Evolutionary conservation across 2,329 filamentous ascomycete genomes (phyloP).

Genomic region (Aureobasidium sp.): DNA sequence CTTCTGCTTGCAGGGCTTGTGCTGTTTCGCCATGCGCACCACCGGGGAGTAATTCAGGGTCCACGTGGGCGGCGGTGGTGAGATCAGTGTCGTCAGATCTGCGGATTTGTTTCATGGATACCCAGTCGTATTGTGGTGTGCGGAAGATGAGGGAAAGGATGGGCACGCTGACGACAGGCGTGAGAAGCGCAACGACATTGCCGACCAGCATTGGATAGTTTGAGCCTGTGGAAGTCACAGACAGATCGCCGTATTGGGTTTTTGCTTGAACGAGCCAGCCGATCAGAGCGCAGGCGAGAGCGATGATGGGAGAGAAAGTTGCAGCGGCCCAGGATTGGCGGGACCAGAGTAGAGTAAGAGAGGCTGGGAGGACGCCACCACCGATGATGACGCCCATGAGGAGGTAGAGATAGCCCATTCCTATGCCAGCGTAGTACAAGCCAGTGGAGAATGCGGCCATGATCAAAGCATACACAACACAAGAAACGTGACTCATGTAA

Average conservation of each 20-base stretch:
- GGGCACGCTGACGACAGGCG: conserved; percentile 67
- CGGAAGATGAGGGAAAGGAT: conserved; percentile 65
- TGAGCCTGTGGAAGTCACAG: conserved; percentile 69
- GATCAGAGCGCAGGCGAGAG: conserved; percentile 60
- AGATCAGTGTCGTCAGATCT: conserved; percentile 72
- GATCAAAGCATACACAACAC: conserved; percentile 65
- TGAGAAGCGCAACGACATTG: conserved; percentile 75
- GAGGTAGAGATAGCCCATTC: conserved; percentile 82
- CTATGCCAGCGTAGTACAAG: conserved; percentile 54
- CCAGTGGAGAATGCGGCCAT: conserved; percentile 76
- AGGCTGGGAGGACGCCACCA: conserved; percentile 67
- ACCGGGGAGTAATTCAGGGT: conserved; percentile 58
- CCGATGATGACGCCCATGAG: conserved; percentile 91
- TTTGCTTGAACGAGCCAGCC: conserved; percentile 74
- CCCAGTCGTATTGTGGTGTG: conserved; percentile 77
- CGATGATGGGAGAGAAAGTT: conserved; percentile 60
- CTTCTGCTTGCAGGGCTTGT: conserved; percentile 34
- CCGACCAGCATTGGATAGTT: conserved; percentile 82
- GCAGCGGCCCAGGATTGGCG: conserved; percentile 72
- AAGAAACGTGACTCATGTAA: conserved; percentile 68
- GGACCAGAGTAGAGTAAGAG: conserved; percentile 72
- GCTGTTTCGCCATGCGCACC: conserved; percentile 27
- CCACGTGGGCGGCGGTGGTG: conserved; percentile 54
- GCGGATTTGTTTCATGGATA: conserved; percentile 72
- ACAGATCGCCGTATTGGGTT: conserved; percentile 59